Conservation (phyloP, 768 basidiomycete genomes). For the Rhodotorula babjevae region DNA sequence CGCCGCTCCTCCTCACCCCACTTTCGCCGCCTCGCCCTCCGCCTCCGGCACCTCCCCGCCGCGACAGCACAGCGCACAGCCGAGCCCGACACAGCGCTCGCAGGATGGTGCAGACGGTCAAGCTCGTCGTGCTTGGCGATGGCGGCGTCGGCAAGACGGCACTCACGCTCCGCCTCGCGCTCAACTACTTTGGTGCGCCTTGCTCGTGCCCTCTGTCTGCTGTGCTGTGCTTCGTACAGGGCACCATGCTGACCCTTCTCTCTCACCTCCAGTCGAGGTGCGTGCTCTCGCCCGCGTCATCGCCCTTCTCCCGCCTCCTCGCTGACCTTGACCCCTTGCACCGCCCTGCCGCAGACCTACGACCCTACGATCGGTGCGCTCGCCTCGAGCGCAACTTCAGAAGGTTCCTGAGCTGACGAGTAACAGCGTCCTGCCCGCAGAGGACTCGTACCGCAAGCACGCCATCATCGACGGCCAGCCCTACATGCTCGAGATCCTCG, state of each 20-base stretch:
- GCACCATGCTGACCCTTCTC: too few relatives aligned
- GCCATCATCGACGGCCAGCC: constrained; percentile 98
- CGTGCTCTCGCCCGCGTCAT: too few relatives aligned
- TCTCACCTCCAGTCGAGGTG: too few relatives aligned
- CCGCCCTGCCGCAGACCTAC: constrained; percentile 34
- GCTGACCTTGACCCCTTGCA: not conserved
- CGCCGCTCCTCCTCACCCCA: too few relatives aligned
- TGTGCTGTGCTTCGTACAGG: too few relatives aligned
- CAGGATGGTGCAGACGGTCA: constrained; percentile 39
- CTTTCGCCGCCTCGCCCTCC: not conserved
- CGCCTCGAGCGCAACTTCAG: not conserved
- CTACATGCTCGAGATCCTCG: constrained; percentile 91
- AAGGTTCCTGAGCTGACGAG: not conserved
- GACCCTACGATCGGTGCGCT: constrained; percentile 42
- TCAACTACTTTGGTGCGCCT: constrained; percentile 37
- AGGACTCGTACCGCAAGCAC: constrained; percentile 53
- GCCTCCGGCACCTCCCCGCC: not conserved
- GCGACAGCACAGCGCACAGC: accelerated
- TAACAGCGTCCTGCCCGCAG: not conserved
- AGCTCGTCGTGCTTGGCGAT: constrained; percentile 48
- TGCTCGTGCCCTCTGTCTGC: too few relatives aligned
- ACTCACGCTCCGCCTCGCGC: constrained; percentile 47
- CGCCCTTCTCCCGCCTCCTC: not conserved
- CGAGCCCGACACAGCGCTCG: too few relatives aligned
- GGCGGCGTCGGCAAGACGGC: constrained; percentile 53